Base-by-base conservation (phyloP, 2,329 filamentous ascomycete genomes). In the Sarocladium brachiariae region DNA sequence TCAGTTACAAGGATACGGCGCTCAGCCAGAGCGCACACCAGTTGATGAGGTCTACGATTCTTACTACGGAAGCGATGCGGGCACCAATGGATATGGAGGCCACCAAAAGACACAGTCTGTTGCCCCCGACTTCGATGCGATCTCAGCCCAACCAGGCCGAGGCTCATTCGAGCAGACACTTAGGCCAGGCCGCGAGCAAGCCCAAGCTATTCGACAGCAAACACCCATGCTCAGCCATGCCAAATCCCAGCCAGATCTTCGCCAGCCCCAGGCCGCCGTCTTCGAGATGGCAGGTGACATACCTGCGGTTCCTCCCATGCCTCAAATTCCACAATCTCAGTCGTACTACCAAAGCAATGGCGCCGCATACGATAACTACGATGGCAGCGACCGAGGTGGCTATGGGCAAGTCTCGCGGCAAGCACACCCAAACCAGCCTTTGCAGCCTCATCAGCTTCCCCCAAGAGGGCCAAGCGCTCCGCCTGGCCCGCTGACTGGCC, bases 261-360 rank as follows among this genome's bases (percentile, higher is more conserved):
- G 79, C 31, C 75, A 81, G 56, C 75, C 78, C 3, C 81, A 87
- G 58, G 74, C 80, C 2, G 86, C 86, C 8, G 76, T 87, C 1
- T 89, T 89, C 57, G 87, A 89, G 59, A 85, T 91, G 76, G 82
- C 80, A 2, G 76, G 71, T 23, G 83, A 87, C 57, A 72, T 74
- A 18, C 80, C 80, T 19, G 70, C 73, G 2, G 66, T 83, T 25
- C 81, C 83, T 10, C 71, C 68, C 35, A 68, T 74, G 60, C 75
- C 67, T 50, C 53, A 58, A 14, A 55, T 62, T 49, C 30, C 8
- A 24, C 46, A 49, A 37, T 14, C 24, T 10, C 50, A 61, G 52
- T 53, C 61, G 21, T 65, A 64, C 43, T 63, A 59, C 18, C 57
- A 60, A 43, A 56, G 51, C 18, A 58, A 53, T 25, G 53, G 57